A percentile compares a stretch with the other conserved stretches of the same genome.
These are phyloP conservation scores for Phylloporus sp. DNA, from an alignment of 1,284 basidiomycete genomes.

Conservation along the genomic window DNA sequence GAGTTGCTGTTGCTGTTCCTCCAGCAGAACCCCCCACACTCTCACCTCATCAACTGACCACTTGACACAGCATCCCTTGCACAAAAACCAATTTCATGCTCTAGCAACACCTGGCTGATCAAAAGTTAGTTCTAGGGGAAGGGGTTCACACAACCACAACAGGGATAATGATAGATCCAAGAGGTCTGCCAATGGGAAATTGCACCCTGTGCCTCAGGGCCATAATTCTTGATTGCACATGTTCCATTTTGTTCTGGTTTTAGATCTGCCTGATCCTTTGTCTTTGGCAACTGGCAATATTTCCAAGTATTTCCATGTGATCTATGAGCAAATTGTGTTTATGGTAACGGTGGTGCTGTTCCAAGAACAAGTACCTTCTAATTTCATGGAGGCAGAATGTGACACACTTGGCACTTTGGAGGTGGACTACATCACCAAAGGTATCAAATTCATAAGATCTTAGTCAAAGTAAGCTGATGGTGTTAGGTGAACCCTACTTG, in stretches of 20 bases:
- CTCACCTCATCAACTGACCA: too few species aligned
- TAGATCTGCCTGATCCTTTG: constrained; percentile 89
- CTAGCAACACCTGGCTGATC: too few species aligned
- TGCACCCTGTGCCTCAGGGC: constrained; percentile 16
- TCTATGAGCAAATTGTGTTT: constrained; percentile 89
- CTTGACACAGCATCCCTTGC: too few species aligned
- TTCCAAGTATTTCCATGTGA: constrained; percentile 77
- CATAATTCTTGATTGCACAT: constrained; percentile 66
- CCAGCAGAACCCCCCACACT: too few species aligned
- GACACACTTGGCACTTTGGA: constrained; percentile 69
- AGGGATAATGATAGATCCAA: constrained; percentile 40
- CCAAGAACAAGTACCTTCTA: constrained; percentile 82
- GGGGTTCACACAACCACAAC: constrained; percentile 53
- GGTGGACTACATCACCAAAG: constrained; percentile 67
- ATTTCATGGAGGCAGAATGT: constrained; percentile 82
- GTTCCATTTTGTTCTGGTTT: constrained; percentile 88
- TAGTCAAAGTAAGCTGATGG: constrained; percentile 11
- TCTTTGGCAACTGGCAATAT: constrained; percentile 78
- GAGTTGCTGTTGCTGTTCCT: too few species aligned
- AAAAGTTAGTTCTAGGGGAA: constrained; percentile 55
- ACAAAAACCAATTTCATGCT: too few species aligned
- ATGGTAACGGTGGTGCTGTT: constrained; percentile 87
- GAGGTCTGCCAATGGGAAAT: constrained; percentile 38
- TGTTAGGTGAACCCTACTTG: constrained; percentile 57
- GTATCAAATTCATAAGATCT: constrained; percentile 40